Base-by-base conservation (phyloP, 129 eudicot genomes). In the Sambucus nigra region DNA sequence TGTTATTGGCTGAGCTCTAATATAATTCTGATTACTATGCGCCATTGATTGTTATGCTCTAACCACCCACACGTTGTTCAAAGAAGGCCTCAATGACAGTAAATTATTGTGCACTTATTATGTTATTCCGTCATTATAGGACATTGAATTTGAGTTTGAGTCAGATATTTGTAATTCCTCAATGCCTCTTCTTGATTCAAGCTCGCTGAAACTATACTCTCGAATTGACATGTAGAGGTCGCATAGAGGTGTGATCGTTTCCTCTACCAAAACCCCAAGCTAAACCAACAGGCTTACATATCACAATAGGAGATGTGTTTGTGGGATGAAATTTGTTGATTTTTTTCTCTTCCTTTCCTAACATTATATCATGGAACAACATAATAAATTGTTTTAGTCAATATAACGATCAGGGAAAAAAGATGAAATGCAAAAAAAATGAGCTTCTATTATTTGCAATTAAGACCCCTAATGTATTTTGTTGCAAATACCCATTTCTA, bases 201-300 rank as follows among this genome's bases (percentile, higher is more conserved):
- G n/a, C n/a, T n/a, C n/a, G n/a, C n/a, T n/a, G n/a, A n/a, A n/a
- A n/a, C n/a, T n/a, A n/a, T n/a, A n/a, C n/a, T n/a, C n/a, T n/a
- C n/a, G n/a, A n/a, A n/a, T n/a, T n/a, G n/a, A n/a, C n/a, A n/a
- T n/a, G n/a, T n/a, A n/a, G n/a, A n/a, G n/a, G 14, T 17, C 0
- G 25, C 12, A 10, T 22, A 19, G 25, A n/a, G 9, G 18, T 0
- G 11, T 4, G 22, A 23, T 5, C 22, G n/a, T 35, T 58, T 17
- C 72, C 72, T 66, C 58, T 32, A 10, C 56, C 64, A 22, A 22
- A 27, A 4, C 19, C 40, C 57, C 57, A 56, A 4, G 59, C 59
- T 6, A 31, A 0, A 24, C 72, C 72, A 47, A 52, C 65, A 10
- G 47, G 28, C 57, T 57, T 57, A 51, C 15, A 0, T 8, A 53